Base-by-base conservation (phyloP, 2,329 filamentous ascomycete genomes). In the Pestalotiopsis sp. region DNA sequence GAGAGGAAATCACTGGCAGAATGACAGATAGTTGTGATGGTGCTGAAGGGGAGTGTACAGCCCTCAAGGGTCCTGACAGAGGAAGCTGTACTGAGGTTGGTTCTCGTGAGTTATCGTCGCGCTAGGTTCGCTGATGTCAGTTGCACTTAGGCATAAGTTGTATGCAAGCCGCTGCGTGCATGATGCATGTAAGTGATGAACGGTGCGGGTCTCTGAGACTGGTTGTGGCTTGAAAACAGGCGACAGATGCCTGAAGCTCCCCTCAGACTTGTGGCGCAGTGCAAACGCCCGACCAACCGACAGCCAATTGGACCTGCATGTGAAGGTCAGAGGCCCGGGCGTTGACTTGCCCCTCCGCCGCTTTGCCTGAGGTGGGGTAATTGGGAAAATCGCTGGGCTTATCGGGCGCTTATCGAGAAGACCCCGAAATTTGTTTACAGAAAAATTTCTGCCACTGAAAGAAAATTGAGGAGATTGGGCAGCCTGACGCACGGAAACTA, bases 401-500 rank as follows among this genome's bases (percentile, higher is more conserved):
- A 66, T 66, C 64, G 31, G 25, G 59, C 25, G 59, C 59, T 66
- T 66, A 66, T 66, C 64, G 52, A 66, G 27, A 60, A 38, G 64
- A 66, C 64, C 64, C 64, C 64, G 64, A 66, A 66, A 59, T 66
- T 66, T 41, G 17, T 66, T 57, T 66, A 38, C 49, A 31, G 45
- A 60, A 66, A 64, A 66, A 66, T 56, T 66, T 66, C 64, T 66
- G 64, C 64, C 31, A 23, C 20, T 45, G 49, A 36, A 58, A 39
- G 49, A 58, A 57, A 66, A 58, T 59, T 66, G 64, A 56, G 64
- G 45, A 69, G 65, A 67, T 69, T 69, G 68, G 68, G 68, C 68
- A 61, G 59, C 45, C 14, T 52, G 20, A 52, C 14, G 57, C 27
- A 59, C 57, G 57, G 23, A 6, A 36, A 59, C 20, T 6, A 59